Evolutionary conservation across 2,329 filamentous ascomycete genomes (phyloP), one percentile per base, ranked within the genome.

Genomic region (Curvularia lunata): DNA sequence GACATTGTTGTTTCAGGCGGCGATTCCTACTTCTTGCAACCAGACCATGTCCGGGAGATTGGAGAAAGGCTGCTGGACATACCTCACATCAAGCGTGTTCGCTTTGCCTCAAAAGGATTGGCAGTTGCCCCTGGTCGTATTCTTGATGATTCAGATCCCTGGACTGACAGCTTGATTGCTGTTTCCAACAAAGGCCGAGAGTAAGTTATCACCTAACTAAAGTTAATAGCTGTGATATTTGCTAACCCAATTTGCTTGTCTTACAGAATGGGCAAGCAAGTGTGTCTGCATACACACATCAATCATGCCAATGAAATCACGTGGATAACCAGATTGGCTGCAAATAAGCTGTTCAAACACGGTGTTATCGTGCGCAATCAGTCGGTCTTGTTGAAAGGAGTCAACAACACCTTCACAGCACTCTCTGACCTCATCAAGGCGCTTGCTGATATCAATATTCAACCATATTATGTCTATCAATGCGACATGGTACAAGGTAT

Each of bases 381-480:
- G 73, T 80, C 80, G 5, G 86, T 88, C 0, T 70, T 88, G 40
- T 76, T 88, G 9, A 81, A 79, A 2, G 85, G 84, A 0, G 79
- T 88, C 54, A 89, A 88, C 63, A 85, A 88, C 64, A 75, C 81
- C 47, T 66, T 81, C 5, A 71, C 75, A 1, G 84, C 82, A 5
- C 86, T 88, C 81, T 77, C 78, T 5, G 66, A 66, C 4, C 76
- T 88, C 40, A 85, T 88, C 38, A 78, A 81, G 30, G 77, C 71
- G 47, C 78, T 88, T 23, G 82, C 83, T 1, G 81, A 85, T 61
- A 84, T 85, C 58, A 84, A 83, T 42, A 82, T 88, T 46, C 76
- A 82, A 48, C 86, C 86, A 82, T 88, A 88, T 71, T 89, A 89
- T 65, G 82, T 89, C 50, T 89, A 88, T 71, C 85, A 88, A 67